A percentile compares a stretch with the other conserved stretches of the same genome.
Evolutionary conservation across 441 rosid species (phyloP).

Genomic region (Arabidopsis hybrid): DNA sequence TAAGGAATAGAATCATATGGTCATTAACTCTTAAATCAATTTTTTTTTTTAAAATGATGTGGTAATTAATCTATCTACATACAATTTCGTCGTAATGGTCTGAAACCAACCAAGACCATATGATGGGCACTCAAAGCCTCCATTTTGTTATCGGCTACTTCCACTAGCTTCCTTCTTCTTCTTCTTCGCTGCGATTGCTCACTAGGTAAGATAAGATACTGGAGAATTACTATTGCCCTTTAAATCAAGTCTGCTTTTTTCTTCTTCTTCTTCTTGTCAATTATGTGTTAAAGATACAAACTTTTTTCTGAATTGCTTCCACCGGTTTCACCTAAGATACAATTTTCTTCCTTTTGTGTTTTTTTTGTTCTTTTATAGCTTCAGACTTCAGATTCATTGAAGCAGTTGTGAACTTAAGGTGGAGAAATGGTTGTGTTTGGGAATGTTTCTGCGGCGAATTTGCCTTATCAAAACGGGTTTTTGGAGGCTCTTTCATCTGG

Average conservation of each 20-base stretch:
- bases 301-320: slow-evolving; percentile 15
- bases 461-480: slow-evolving; percentile 44
- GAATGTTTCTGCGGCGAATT: slow-evolving; percentile 59
- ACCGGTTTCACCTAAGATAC: slow-evolving; percentile 1
- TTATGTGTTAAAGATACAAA: slow-evolving; percentile 14
- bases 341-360: not conserved
- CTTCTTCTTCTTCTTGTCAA: not conserved
- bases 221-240: slow-evolving; percentile 1
- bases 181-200: not conserved
- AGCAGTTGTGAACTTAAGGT: slow-evolving; percentile 16
- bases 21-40: not conserved
- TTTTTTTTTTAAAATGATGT: not conserved
- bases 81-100: slow-evolving; percentile 7
- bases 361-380: slow-evolving; percentile 6
- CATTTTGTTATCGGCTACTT: slow-evolving; percentile 14
- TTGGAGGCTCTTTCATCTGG: slow-evolving; percentile 48
- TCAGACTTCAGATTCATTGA: slow-evolving; percentile 20
- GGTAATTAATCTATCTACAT: not conserved
- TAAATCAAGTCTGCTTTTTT: slow-evolving; percentile 8
- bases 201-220: slow-evolving; percentile 31
- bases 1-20: not conserved
- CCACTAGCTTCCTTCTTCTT: slow-evolving; percentile 20
- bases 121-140: slow-evolving; percentile 12
- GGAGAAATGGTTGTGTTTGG: slow-evolving; percentile 58
- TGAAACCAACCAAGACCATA: not conserved